A percentile compares a stretch with the other conserved stretches of the same genome.
Evolutionary conservation across 2,329 filamentous ascomycete genomes (phyloP).

Genomic region (Stachybotrys chartarum): DNA sequence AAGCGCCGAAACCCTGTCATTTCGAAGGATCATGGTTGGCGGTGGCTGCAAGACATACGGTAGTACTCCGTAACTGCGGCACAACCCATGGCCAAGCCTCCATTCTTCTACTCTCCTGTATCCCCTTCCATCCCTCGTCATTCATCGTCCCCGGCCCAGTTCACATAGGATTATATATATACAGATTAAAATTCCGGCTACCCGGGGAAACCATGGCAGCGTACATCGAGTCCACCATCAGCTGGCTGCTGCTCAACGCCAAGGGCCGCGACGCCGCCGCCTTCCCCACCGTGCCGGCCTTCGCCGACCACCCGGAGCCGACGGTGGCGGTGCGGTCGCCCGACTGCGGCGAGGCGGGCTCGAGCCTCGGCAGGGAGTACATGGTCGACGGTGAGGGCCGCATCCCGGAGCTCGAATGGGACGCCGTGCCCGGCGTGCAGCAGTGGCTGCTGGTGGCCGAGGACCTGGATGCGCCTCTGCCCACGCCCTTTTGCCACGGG

Average conservation of each 20-base stretch:
- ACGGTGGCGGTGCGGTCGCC: slow-evolving; percentile 31
- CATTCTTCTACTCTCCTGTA: background rate
- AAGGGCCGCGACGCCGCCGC: slow-evolving; percentile 29
- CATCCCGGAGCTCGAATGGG: slow-evolving; percentile 35
- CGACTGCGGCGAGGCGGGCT: slow-evolving; percentile 29
- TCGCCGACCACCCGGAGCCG: slow-evolving; percentile 22
- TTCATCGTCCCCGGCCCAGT: too few species aligned
- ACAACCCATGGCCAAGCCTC: too few species aligned
- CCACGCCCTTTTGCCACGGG: slow-evolving; percentile 38
- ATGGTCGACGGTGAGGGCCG: slow-evolving; percentile 28
- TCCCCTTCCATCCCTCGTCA: background rate
- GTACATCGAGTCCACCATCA: slow-evolving; percentile 25
- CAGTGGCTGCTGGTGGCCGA: slow-evolving; percentile 40
- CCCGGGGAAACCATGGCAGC: slow-evolving; percentile 9
- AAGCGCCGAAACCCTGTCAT: background rate
- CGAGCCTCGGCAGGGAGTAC: slow-evolving; percentile 27
- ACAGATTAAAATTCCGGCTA: too few species aligned
- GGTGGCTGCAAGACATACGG: too few species aligned
- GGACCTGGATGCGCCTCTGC: slow-evolving; percentile 38
- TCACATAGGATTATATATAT: too few species aligned
- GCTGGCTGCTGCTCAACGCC: slow-evolving; percentile 31
- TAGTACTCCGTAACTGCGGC: too few species aligned
- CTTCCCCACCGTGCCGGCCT: slow-evolving; percentile 28
- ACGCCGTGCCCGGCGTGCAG: slow-evolving; percentile 23
- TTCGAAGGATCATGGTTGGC: background rate